These are phyloP conservation scores for Lachancea nothofagi DNA, from an alignment of 805 yeast species.

Conservation along the genomic window DNA sequence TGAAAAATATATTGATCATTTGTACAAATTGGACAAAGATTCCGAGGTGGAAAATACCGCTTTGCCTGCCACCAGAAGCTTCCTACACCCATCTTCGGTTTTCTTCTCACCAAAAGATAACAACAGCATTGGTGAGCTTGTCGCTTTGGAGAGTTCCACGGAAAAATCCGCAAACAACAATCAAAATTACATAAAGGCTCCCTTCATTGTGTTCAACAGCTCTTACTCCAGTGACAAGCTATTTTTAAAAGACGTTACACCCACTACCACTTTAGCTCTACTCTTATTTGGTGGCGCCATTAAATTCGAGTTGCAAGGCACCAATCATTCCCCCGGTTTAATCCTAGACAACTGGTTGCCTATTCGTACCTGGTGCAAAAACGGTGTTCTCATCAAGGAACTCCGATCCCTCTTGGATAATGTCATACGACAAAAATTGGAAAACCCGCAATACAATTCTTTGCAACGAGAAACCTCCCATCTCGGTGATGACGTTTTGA, in stretches of 20 bases:
- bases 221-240: constrained; percentile 62
- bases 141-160: constrained; percentile 10
- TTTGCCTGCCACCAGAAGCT: constrained; percentile 64
- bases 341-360: constrained; percentile 88
- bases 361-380: constrained; percentile 87
- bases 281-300: constrained; percentile 78
- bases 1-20: constrained; percentile 43
- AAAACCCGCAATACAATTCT: constrained; percentile 38
- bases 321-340: constrained; percentile 70
- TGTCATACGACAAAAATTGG: constrained; percentile 58
- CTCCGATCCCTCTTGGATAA: constrained; percentile 61
- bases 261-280: constrained; percentile 64
- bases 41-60: constrained; percentile 19
- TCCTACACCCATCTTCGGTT: constrained; percentile 81
- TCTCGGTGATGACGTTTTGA: constrained; percentile 35
- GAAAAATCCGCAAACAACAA: constrained; percentile 24
- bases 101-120: constrained; percentile 48
- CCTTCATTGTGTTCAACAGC: constrained; percentile 59
- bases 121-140: constrained; percentile 18
- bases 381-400: constrained; percentile 77
- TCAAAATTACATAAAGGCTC: constrained; percentile 34
- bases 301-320: constrained; percentile 46
- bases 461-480: constrained; percentile 13
- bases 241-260: constrained; percentile 72
- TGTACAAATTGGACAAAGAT: constrained; percentile 16